Percentiles rank a stretch among this genome's conserved stretches.
Evolutionary conservation across 2,329 filamentous ascomycete species (phyloP).

Genomic region (Alternaria incomplexa): DNA sequence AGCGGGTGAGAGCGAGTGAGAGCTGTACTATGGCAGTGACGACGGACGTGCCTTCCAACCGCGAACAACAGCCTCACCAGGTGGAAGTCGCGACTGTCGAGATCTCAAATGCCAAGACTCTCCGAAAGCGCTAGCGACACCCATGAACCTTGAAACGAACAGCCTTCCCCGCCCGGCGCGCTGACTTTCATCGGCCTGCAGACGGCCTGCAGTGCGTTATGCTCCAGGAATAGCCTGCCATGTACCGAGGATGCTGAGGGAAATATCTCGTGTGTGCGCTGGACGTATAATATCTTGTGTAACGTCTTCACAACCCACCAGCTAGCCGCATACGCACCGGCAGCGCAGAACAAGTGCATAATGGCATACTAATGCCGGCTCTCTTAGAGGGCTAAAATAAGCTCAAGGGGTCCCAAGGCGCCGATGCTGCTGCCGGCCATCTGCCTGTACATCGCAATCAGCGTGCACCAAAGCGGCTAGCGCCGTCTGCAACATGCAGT

Average conservation of each 20-base stretch:
- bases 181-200: neutral
- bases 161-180: slow-evolving; percentile 11
- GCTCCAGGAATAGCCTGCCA: slow-evolving; percentile 4
- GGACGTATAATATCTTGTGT: neutral
- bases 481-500: slow-evolving; percentile 5
- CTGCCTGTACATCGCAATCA: slow-evolving; percentile 11
- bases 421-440: slow-evolving; percentile 10
- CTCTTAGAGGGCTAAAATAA: neutral
- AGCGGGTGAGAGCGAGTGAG: neutral
- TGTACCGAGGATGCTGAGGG: neutral
- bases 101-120: slow-evolving; percentile 1
- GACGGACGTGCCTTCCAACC: neutral
- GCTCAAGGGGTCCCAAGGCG: slow-evolving; percentile 3
- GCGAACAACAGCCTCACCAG: neutral
- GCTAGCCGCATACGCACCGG: neutral
- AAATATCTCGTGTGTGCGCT: neutral
- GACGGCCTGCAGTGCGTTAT: slow-evolving; percentile 1
- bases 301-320: neutral
- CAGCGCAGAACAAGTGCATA: neutral
- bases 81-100: neutral
- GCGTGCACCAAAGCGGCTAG: slow-evolving; percentile 12
- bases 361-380: slow-evolving; percentile 1
- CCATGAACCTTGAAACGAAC: slow-evolving; percentile 2
- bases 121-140: neutral
- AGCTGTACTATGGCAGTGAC: neutral